These are phyloP conservation scores for Plasmodium chabaudi DNA, from an alignment of 169 alveolate genomes.

Conservation along the genomic window DNA sequence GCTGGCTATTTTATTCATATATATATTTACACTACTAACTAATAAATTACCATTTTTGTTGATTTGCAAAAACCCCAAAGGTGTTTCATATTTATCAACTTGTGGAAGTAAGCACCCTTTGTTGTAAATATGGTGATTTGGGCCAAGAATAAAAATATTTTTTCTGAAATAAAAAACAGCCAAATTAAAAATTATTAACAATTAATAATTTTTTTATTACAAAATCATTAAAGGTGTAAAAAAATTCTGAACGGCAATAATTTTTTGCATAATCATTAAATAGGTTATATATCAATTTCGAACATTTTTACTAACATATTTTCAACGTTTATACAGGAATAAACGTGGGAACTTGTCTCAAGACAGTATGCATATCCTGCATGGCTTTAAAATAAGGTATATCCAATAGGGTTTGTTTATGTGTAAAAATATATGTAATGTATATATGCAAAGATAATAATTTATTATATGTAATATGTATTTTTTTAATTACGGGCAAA, in stretches of 20 bases:
- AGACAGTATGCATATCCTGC: constrained; percentile 96
- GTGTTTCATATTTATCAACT: constrained; percentile 87
- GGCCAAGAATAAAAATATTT: constrained; percentile 94
- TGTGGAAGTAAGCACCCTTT: constrained; percentile 90
- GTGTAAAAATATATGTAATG: not conserved
- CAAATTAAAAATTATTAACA: not conserved
- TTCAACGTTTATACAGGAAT: constrained; percentile 85
- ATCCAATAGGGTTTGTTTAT: not conserved
- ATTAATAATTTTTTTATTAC: not conserved
- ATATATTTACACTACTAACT: constrained; percentile 6
- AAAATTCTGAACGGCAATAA: not conserved
- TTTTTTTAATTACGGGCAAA: constrained; percentile 50
- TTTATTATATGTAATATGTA: no score
- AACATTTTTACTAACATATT: constrained; percentile 79
- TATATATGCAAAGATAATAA: not conserved
- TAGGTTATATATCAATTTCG: not conserved
- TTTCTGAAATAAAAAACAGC: constrained; percentile 70
- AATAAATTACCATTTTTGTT: constrained; percentile 80
- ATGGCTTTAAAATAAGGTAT: constrained; percentile 84
- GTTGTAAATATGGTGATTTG: constrained; percentile 93
- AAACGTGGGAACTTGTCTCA: constrained; percentile 93
- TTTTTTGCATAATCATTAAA: not conserved
- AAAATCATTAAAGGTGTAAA: not conserved
- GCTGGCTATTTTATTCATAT: not conserved
- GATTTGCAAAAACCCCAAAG: constrained; percentile 91